Percentiles rank a stretch among this genome's conserved stretches.
phyloP scores from a whole-genome alignment of 495 filamentous ascomycete genomes.

The Glonium stellatum region DNA sequence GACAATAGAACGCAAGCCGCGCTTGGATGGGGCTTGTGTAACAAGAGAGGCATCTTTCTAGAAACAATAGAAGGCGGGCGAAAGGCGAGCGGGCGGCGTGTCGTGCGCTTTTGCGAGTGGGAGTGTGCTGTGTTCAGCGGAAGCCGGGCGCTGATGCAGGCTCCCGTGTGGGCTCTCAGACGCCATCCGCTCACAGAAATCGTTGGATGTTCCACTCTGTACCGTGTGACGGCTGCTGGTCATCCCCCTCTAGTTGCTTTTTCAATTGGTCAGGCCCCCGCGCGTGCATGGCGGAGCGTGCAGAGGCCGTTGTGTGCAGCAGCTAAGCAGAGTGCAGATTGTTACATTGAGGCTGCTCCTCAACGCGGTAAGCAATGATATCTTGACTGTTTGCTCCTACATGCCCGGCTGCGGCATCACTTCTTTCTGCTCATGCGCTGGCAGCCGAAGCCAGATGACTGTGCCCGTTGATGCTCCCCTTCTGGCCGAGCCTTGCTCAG shows the following conservation, averaged over 20 bases:
- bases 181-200: background rate
- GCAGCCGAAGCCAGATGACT: constrained; percentile 25
- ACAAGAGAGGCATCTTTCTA: background rate
- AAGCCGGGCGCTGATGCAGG: background rate
- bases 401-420: constrained; percentile 6
- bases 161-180: background rate
- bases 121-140: background rate
- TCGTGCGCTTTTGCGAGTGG: background rate
- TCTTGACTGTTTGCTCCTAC: constrained; percentile 15
- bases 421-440: constrained; percentile 8
- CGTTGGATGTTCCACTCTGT: background rate
- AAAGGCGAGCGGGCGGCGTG: background rate
- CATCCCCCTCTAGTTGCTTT: constrained; percentile 1
- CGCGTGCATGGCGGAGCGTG: background rate
- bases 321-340: constrained; percentile 1
- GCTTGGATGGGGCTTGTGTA: constrained; percentile 1
- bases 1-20: background rate
- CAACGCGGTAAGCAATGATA: background rate
- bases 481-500: constrained; percentile 7
- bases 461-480: constrained; percentile 15
- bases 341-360: background rate
- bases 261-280: background rate
- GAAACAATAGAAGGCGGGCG: background rate
- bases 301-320: background rate
- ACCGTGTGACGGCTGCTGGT: background rate